Conservation (phyloP, 345 rosid genomes). For the Clarkia xantiana region DNA sequence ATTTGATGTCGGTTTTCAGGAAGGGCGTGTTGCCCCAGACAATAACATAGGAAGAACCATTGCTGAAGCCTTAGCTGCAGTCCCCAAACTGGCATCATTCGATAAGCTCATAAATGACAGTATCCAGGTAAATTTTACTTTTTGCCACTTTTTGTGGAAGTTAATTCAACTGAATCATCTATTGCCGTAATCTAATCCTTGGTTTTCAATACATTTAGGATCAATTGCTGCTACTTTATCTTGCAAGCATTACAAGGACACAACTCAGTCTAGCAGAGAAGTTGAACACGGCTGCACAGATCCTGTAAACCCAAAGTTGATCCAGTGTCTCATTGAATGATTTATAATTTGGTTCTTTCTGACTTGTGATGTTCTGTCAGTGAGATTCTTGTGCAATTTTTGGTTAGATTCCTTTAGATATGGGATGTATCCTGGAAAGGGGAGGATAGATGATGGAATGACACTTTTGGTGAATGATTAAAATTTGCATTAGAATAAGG, state of each 20-base stretch:
- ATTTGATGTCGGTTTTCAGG: constrained; percentile 25
- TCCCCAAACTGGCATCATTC: constrained; percentile 64
- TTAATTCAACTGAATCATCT: neutral
- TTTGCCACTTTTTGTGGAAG: neutral
- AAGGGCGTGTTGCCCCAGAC: constrained; percentile 55
- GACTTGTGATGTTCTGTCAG: neutral
- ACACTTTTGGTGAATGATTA: too few relatives aligned
- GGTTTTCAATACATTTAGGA: constrained; percentile 30
- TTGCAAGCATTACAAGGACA: constrained; percentile 87
- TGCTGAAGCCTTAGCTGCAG: constrained; percentile 50
- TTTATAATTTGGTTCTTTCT: neutral
- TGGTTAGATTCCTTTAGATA: neutral
- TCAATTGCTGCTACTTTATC: constrained; percentile 61
- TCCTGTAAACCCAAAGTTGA: constrained; percentile 21
- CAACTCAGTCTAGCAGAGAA: constrained; percentile 83
- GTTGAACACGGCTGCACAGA: constrained; percentile 87
- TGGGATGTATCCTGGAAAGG: too few relatives aligned
- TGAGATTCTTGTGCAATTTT: neutral
- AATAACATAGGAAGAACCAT: constrained; percentile 59
- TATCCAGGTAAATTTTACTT: constrained; percentile 48
- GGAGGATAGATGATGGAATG: too few relatives aligned
- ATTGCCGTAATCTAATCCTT: neutral
- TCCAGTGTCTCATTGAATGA: neutral
- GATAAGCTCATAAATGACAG: constrained; percentile 81
- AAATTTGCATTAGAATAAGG: too few relatives aligned